Evolutionary conservation across 2,329 filamentous ascomycete species (phyloP).

Genomic region (Ophiostoma quercus): DNA sequence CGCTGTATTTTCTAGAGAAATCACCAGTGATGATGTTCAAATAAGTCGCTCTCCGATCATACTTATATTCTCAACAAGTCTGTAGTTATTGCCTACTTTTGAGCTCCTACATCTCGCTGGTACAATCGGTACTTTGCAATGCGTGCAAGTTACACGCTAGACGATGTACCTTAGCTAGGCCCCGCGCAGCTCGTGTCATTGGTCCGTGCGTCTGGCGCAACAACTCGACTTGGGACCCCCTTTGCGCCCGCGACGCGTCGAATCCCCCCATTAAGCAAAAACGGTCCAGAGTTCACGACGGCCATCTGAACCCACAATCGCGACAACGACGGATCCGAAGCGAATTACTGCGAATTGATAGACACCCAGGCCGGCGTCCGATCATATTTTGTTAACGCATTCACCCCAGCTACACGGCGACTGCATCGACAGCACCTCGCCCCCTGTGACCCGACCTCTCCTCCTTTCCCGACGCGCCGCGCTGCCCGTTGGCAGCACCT

Average conservation of each 20-base stretch:
- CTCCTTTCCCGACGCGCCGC: constrained; percentile 20
- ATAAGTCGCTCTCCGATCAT: background rate
- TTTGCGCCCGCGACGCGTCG: constrained; percentile 28
- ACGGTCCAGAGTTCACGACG: constrained; percentile 11
- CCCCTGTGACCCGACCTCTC: background rate
- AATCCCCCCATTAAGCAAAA: constrained; percentile 23
- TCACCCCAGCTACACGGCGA: background rate
- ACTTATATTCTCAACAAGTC: no score
- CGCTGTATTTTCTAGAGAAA: no score
- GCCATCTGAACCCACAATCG: constrained; percentile 23
- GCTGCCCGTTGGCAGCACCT: constrained; percentile 32
- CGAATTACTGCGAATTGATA: constrained; percentile 11
- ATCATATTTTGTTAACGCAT: background rate
- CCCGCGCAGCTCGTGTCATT: constrained; percentile 23
- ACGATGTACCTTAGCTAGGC: constrained; percentile 1
- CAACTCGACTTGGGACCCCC: constrained; percentile 17
- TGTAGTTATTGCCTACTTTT: background rate
- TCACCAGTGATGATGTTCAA: no score
- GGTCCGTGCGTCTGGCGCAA: constrained; percentile 24
- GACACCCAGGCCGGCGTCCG: constrained; percentile 14
- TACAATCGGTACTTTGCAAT: background rate
- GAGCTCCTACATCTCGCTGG: background rate
- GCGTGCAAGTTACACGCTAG: background rate
- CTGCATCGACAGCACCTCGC: background rate
- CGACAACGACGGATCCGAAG: constrained; percentile 22